Conservation (phyloP, 2,329 filamentous ascomycete species). For the Conoideocrella luteorostrata region DNA sequence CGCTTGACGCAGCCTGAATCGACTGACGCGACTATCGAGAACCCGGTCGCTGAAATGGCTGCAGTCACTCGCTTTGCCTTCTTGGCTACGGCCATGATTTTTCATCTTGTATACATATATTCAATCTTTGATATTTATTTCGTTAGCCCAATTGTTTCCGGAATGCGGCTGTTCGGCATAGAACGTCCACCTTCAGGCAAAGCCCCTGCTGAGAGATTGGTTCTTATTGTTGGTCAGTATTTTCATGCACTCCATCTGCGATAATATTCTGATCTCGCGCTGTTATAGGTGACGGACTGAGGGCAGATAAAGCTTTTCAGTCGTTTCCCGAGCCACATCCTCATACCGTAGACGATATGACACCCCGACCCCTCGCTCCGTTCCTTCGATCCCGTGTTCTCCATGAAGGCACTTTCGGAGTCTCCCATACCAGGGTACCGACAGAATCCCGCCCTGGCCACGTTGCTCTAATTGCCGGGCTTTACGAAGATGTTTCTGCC, state of each 20-base stretch:
- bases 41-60: constrained; percentile 38
- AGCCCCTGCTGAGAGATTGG: constrained; percentile 80
- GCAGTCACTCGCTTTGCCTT: constrained; percentile 67
- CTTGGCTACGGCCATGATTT: constrained; percentile 79
- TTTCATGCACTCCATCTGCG: neutral
- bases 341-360: constrained; percentile 56
- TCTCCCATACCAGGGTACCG: constrained; percentile 93
- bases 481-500: constrained; percentile 97
- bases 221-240: constrained; percentile 78
- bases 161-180: constrained; percentile 78
- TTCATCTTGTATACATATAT: constrained; percentile 88
- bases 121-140: constrained; percentile 99
- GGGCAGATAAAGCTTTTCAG: constrained; percentile 97
- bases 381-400: constrained; percentile 87
- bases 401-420: constrained; percentile 87
- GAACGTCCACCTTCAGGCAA: constrained; percentile 52
- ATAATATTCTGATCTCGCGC: neutral
- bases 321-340: constrained; percentile 82
- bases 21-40: neutral
- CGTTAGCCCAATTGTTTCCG: constrained; percentile 91
- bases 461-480: constrained; percentile 89
- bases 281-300: constrained; percentile 71
- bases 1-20: neutral
- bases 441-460: constrained; percentile 95
- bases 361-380: constrained; percentile 75